These are phyloP conservation scores for Kurtzmaniella natalensis DNA, from an alignment of 1,139 yeast species.

Conservation along the genomic window DNA sequence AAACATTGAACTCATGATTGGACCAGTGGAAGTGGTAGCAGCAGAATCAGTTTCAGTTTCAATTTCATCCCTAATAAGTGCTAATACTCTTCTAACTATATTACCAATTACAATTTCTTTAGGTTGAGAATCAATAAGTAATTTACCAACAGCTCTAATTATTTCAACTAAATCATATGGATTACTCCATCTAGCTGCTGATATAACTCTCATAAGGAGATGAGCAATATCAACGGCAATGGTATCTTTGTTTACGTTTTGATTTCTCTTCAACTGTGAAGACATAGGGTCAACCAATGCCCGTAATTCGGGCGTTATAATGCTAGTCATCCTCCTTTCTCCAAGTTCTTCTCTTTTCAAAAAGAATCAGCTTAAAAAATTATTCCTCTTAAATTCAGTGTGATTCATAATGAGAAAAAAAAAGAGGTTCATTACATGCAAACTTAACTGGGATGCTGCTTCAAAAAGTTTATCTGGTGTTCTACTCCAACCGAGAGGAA, in stretches of 20 bases:
- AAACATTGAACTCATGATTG: slow-evolving; percentile 84
- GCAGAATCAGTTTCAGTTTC: slow-evolving; percentile 55
- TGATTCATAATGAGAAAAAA: too few relatives aligned
- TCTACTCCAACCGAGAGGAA: too few relatives aligned
- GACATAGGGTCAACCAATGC: slow-evolving; percentile 39
- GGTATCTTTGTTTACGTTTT: slow-evolving; percentile 64
- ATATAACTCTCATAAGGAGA: slow-evolving; percentile 79
- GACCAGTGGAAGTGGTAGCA: slow-evolving; percentile 22
- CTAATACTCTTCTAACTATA: slow-evolving; percentile 83
- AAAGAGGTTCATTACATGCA: too few relatives aligned
- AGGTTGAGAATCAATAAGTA: slow-evolving; percentile 62
- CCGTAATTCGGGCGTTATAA: slow-evolving; percentile 30
- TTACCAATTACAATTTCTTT: slow-evolving; percentile 87
- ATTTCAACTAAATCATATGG: slow-evolving; percentile 68
- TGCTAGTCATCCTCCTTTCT: slow-evolving; percentile 1
- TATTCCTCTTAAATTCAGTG: too few relatives aligned
- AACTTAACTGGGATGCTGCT: too few relatives aligned
- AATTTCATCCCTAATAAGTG: slow-evolving; percentile 82
- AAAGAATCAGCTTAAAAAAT: too few relatives aligned
- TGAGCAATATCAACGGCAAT: slow-evolving; percentile 89
- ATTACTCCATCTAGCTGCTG: slow-evolving; percentile 84
- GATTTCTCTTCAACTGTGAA: slow-evolving; percentile 61
- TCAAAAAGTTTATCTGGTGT: too few relatives aligned
- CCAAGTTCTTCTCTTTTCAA: too few relatives aligned
- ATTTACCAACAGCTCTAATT: slow-evolving; percentile 61